Base-by-base conservation (phyloP, 2,329 filamentous ascomycete genomes). In the Cladosporium sp. region DNA sequence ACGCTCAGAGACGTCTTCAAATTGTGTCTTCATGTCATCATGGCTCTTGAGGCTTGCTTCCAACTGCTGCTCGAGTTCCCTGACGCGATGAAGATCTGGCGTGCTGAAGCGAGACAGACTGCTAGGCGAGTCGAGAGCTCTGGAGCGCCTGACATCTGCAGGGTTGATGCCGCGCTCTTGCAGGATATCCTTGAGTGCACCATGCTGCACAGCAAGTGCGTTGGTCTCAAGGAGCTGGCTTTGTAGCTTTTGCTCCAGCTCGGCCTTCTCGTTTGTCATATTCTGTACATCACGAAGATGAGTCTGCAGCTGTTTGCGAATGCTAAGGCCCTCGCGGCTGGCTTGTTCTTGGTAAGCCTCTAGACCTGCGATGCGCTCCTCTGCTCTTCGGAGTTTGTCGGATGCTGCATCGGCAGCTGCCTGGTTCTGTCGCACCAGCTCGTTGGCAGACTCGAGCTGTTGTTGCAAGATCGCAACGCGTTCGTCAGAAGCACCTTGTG, bases 301-400 rank as follows among this genome's bases (percentile, higher is more conserved):
- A 25, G 86, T 82, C 72, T 97, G 94, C 55, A 99, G 82, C 70
- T 97, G 93, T 70, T 94, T 88, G 57, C 94, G 86, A 64, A 97
- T 91, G 37, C 87, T 85, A 57, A 99, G 86, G 51, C 92, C 92
- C 74, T 99, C 95, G 45, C 94, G 85, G 74, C 92, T 97, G 3
- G 92, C 89, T 75, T 99, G 94, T 71, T 99, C 94, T 75, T 99
- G 94, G 73, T 97, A 97, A 28, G 92, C 90, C 73, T 99, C 94
- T 3, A 99, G 82, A 6, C 94, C 94, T 5, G 94, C 95, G 14
- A 99, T 97, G 42, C 94, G 87, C 77, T 97, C 95, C 75, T 99
- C 95, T 3, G 94, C 94, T 60, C 88, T 88, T 55, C 94, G 88
- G 55, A 99, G 81, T 72, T 92, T 95, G 70, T 97, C 92, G 0